phyloP scores from a whole-genome alignment of 1,284 basidiomycete species.

The Fomes fomentarius region DNA sequence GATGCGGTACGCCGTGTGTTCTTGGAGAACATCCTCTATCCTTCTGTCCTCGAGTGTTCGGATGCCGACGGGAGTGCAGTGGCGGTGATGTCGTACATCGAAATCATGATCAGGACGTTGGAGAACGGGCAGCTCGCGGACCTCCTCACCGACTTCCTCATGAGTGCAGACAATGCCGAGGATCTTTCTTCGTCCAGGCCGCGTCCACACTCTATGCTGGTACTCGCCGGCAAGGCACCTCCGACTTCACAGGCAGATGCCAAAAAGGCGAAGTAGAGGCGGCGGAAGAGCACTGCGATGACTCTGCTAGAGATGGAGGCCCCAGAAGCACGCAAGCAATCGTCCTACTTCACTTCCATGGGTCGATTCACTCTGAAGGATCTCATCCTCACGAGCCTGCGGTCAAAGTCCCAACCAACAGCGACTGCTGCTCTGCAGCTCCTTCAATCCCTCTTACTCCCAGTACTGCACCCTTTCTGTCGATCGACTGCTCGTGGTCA shows the following conservation, averaged over 20 bases:
- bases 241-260: constrained; percentile 38
- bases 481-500: constrained; percentile 69
- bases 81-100: constrained; percentile 96
- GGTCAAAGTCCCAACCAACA: constrained; percentile 65
- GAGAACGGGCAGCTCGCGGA: constrained; percentile 71
- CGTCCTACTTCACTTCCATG: constrained; percentile 84
- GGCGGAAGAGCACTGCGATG: constrained; percentile 86
- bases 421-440: constrained; percentile 80
- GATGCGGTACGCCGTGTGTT: constrained; percentile 87
- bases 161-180: constrained; percentile 78
- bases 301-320: constrained; percentile 82
- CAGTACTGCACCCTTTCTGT: constrained; percentile 71
- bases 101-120: constrained; percentile 82
- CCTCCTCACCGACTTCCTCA: constrained; percentile 77
- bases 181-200: constrained; percentile 51
- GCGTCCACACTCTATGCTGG: constrained; percentile 50
- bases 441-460: constrained; percentile 72
- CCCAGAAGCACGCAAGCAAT: constrained; percentile 64
- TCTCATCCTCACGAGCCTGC: constrained; percentile 78
- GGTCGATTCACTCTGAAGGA: constrained; percentile 91
- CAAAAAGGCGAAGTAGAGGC: constrained; percentile 49
- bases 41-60: constrained; percentile 92
- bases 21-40: constrained; percentile 91
- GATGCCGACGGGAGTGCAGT: constrained; percentile 92
- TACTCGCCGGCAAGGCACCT: constrained; percentile 43